Evolutionary conservation across 768 basidiomycete species (phyloP).

Genomic region (Hypsizygus marmoreus): DNA sequence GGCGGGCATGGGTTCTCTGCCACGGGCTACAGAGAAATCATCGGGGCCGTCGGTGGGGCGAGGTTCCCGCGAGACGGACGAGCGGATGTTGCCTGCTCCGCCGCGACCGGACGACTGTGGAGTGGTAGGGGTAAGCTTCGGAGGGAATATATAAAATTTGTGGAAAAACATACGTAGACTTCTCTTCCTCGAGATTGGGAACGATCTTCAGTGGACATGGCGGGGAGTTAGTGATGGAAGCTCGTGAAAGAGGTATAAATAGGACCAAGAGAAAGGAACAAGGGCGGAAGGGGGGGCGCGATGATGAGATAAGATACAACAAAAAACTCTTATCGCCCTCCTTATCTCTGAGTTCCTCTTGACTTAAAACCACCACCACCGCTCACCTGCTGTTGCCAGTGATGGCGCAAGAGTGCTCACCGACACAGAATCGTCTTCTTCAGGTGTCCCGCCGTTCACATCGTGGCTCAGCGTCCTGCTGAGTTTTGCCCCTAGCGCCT

Average conservation of each 20-base stretch:
- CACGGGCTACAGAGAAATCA: constrained; percentile 57
- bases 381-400: constrained; percentile 11
- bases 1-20: constrained; percentile 52
- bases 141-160: constrained; percentile 4
- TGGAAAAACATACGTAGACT: constrained; percentile 44
- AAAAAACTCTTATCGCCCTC: neutral
- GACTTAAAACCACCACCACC: neutral
- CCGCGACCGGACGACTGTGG: constrained; percentile 68
- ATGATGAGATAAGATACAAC: neutral
- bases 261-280: neutral
- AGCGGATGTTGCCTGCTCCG: constrained; percentile 69
- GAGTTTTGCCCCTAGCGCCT: constrained; percentile 13
- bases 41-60: constrained; percentile 46
- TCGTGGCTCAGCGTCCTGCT: constrained; percentile 14
- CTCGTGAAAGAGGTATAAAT: constrained; percentile 3
- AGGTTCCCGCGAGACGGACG: constrained; percentile 50
- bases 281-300: neutral
- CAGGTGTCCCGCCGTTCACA: neutral
- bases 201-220: constrained; percentile 38
- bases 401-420: constrained; percentile 4
- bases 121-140: neutral
- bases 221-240: too few relatives aligned
- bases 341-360: constrained; percentile 4
- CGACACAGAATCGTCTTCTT: constrained; percentile 8
- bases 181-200: constrained; percentile 64